phyloP scores from a whole-genome alignment of 2,329 filamentous ascomycete genomes.

The Fusarium veterinarium region DNA sequence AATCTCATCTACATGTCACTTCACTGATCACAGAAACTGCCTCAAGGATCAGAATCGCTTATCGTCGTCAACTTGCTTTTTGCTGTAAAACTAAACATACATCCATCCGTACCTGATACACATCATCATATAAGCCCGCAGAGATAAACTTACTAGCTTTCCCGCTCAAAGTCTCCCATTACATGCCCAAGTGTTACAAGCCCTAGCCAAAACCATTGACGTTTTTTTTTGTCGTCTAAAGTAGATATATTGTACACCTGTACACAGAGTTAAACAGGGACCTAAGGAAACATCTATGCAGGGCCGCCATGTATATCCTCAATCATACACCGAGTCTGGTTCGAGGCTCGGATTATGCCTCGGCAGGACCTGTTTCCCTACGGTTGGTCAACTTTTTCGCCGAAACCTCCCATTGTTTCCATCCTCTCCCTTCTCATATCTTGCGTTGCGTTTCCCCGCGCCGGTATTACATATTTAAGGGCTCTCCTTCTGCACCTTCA shows the following conservation, averaged over 20 bases:
- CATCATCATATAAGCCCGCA: constrained; percentile 6
- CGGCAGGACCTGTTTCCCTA: constrained; percentile 40
- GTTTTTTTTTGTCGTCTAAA: constrained; percentile 56
- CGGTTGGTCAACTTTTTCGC: constrained; percentile 42
- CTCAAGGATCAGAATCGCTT: neutral
- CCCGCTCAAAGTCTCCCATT: neutral
- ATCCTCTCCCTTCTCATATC: constrained; percentile 45
- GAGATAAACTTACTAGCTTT: neutral
- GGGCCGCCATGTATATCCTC: constrained; percentile 55
- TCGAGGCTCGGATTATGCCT: constrained; percentile 47
- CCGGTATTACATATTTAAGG: constrained; percentile 52
- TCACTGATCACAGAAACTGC: neutral
- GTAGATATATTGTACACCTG: constrained; percentile 65
- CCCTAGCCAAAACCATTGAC: constrained; percentile 36
- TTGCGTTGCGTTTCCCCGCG: constrained; percentile 21
- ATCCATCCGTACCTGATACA: constrained; percentile 5
- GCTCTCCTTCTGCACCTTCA: constrained; percentile 67
- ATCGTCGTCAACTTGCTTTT: neutral
- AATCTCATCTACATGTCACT: neutral
- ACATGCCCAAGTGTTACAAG: constrained; percentile 15
- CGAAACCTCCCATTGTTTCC: constrained; percentile 42
- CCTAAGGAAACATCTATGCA: constrained; percentile 63
- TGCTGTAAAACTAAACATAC: neutral
- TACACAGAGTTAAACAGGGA: constrained; percentile 59
- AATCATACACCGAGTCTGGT: constrained; percentile 53